phyloP scores from a whole-genome alignment of 2,329 filamentous ascomycete genomes.

The Aspergillus versicolor region DNA sequence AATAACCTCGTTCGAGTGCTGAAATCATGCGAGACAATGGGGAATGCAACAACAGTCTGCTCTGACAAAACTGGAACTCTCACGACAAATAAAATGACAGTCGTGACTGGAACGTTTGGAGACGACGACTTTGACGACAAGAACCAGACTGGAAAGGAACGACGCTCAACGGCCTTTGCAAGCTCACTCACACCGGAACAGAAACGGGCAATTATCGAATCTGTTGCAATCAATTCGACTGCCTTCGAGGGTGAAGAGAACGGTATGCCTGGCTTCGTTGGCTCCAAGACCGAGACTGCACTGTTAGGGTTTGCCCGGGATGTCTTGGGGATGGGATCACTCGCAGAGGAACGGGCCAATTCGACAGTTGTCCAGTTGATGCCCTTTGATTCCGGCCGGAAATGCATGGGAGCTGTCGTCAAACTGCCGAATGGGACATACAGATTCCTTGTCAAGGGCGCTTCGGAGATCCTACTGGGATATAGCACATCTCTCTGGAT shows the following conservation, averaged over 20 bases:
- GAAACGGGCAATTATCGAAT: conserved; percentile 42
- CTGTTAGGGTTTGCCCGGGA: conserved; percentile 64
- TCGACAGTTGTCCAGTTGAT: conserved; percentile 61
- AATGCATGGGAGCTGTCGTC: conserved; percentile 51
- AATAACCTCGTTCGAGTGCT: conserved; percentile 73
- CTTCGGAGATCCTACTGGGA: conserved; percentile 34
- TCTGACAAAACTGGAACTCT: conserved; percentile 75
- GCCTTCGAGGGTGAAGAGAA: conserved; percentile 64
- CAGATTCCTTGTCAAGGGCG: conserved; percentile 36
- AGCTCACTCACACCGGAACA: conserved; percentile 43
- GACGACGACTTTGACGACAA: conserved; percentile 16
- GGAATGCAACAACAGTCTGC: conserved; percentile 73
- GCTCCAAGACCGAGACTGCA: conserved; percentile 70
- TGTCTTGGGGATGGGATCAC: conserved; percentile 58
- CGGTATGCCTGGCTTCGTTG: conserved; percentile 51
- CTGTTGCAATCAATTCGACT: conserved; percentile 54
- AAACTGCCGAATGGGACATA: conserved; percentile 23
- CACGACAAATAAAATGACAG: conserved; percentile 71
- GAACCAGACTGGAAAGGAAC: conserved; percentile 14
- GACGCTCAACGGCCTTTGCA: conserved; percentile 2
- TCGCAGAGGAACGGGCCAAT: conserved; percentile 58
- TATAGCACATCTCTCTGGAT: conserved; percentile 20
- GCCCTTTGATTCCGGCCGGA: conserved; percentile 68
- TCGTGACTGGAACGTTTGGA: conserved; percentile 69
- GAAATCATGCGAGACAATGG: conserved; percentile 76